phyloP scores from a whole-genome alignment of 2,329 filamentous ascomycete genomes.

The Aciculosporium take region DNA sequence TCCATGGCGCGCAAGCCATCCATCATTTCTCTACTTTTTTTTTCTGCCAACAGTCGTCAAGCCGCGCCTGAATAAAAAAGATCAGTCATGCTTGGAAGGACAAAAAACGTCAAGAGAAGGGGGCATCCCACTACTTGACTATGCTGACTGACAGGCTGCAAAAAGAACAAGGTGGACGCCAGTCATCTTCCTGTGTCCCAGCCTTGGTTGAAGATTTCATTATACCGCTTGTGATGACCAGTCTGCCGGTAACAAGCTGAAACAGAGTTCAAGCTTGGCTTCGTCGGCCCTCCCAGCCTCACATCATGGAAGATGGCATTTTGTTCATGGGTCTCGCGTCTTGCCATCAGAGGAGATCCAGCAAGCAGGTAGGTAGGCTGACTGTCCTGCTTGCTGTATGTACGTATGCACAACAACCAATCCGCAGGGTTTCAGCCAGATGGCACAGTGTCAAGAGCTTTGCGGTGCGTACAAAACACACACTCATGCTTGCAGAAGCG shows the following conservation, averaged over 20 bases:
- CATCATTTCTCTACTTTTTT: too few relatives aligned
- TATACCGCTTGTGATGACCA: neutral
- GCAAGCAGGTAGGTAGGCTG: neutral
- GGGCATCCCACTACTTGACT: neutral
- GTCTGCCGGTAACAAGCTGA: neutral
- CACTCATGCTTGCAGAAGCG: neutral
- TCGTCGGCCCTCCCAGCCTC: neutral
- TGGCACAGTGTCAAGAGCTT: neutral
- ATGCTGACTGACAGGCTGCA: too few relatives aligned
- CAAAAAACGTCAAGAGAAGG: neutral
- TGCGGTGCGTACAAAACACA: neutral
- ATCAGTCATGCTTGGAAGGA: too few relatives aligned
- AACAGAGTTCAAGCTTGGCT: neutral
- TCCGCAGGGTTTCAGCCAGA: neutral
- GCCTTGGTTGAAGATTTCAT: too few relatives aligned
- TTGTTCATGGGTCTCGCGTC: constrained; percentile 4
- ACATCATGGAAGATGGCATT: neutral
- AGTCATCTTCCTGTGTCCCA: neutral
- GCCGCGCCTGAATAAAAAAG: too few relatives aligned
- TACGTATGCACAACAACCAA: neutral
- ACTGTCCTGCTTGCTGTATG: neutral
- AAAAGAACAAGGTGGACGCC: neutral
- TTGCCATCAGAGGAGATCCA: constrained; percentile 4
- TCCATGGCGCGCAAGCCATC: too few relatives aligned
- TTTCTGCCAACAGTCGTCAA: neutral